A percentile compares a stretch with the other conserved stretches of the same genome.
These are phyloP conservation scores for Zygosaccharomyces pseudobailii DNA, from an alignment of 1,139 yeast species.

Conservation along the genomic window DNA sequence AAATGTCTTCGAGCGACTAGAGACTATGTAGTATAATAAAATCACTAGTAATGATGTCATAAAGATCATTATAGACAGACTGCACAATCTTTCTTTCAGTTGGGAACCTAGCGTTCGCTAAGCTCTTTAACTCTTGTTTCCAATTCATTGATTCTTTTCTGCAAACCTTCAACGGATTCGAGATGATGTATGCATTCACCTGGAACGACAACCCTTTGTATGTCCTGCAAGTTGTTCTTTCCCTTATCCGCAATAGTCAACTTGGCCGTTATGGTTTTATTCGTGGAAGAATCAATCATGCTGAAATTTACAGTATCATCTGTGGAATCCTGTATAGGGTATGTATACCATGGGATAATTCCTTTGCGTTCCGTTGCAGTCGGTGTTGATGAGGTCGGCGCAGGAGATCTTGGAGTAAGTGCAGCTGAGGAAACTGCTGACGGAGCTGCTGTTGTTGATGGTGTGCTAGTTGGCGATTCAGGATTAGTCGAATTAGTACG, in stretches of 20 bases:
- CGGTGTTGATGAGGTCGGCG: background rate
- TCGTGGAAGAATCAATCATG: slow-evolving; percentile 6
- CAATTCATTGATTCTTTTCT: slow-evolving; percentile 20
- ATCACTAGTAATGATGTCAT: background rate
- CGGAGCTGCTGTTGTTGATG: background rate
- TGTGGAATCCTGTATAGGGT: slow-evolving; percentile 13
- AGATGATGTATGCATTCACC: slow-evolving; percentile 10
- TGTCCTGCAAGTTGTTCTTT: background rate
- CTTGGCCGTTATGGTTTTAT: slow-evolving; percentile 7
- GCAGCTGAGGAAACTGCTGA: slow-evolving; percentile 6
- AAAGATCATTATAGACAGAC: background rate
- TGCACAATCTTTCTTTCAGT: background rate
- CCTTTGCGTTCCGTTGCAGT: slow-evolving; percentile 6
- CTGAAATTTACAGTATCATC: slow-evolving; percentile 10
- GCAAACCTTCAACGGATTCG: slow-evolving; percentile 16
- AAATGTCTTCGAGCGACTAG: slow-evolving; percentile 4
- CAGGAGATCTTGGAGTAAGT: background rate
- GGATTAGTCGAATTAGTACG: slow-evolving; percentile 5
- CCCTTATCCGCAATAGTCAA: slow-evolving; percentile 4
- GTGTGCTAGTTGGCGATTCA: background rate
- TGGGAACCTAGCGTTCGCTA: slow-evolving; percentile 8
- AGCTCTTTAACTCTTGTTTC: slow-evolving; percentile 20
- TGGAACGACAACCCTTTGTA: slow-evolving; percentile 11
- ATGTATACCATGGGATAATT: slow-evolving; percentile 15
- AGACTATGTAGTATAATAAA: background rate